These are phyloP conservation scores for Colletotrichum horii DNA, from an alignment of 2,329 filamentous ascomycete species.

Conservation along the genomic window DNA sequence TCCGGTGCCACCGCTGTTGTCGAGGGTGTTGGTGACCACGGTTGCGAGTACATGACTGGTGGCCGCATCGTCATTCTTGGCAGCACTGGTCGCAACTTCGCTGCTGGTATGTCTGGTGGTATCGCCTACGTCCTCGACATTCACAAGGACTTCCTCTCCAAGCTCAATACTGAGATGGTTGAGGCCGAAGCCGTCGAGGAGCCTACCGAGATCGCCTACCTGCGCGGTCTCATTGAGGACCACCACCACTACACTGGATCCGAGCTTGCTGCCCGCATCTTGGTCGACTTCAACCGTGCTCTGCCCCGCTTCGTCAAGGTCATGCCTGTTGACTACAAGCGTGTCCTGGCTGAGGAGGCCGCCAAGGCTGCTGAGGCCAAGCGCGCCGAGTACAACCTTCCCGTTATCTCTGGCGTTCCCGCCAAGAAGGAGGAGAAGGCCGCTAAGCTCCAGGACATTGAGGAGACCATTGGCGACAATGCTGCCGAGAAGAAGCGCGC, in stretches of 20 bases:
- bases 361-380: slow-evolving; percentile 85
- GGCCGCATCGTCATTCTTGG: slow-evolving; percentile 88
- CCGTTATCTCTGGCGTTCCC: slow-evolving; percentile 73
- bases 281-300: slow-evolving; percentile 94
- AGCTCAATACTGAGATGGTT: slow-evolving; percentile 98
- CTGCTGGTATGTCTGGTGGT: slow-evolving; percentile 97
- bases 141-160: slow-evolving; percentile 85
- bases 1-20: slow-evolving; percentile 96
- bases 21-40: slow-evolving; percentile 94
- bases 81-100: slow-evolving; percentile 93
- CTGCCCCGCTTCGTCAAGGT: slow-evolving; percentile 93
- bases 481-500: slow-evolving; percentile 89
- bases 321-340: slow-evolving; percentile 94
- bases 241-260: slow-evolving; percentile 98
- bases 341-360: slow-evolving; percentile 84
- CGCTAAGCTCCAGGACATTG: slow-evolving; percentile 80
- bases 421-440: slow-evolving; percentile 70
- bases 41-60: slow-evolving; percentile 99
- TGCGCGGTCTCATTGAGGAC: slow-evolving; percentile 92
- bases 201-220: slow-evolving; percentile 84
- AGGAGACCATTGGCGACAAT: slow-evolving; percentile 86
- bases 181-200: slow-evolving; percentile 86
- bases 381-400: slow-evolving; percentile 82
- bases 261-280: slow-evolving; percentile 88
- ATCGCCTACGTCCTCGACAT: slow-evolving; percentile 95